Evolutionary conservation across 2,329 filamentous ascomycete species (phyloP).

Genomic region (Hypoxylon sp.): DNA sequence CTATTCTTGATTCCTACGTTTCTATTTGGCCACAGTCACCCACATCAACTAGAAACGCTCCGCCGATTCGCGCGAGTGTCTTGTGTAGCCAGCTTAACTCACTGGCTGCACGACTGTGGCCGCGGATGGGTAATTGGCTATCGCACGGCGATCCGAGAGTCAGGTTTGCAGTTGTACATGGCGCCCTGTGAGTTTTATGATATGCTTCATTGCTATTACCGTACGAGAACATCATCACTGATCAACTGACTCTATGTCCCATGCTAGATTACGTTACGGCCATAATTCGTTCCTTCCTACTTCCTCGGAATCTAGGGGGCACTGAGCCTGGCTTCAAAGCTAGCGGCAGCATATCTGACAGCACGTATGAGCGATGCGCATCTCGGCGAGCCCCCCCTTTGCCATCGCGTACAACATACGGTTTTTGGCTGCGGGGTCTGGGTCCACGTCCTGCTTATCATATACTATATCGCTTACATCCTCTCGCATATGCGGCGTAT

Average conservation of each 20-base stretch:
- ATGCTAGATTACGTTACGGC: constrained; percentile 6
- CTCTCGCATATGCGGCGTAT: background rate
- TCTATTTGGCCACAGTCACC: background rate
- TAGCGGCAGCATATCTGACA: constrained; percentile 9
- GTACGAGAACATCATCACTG: background rate
- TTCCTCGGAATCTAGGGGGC: constrained; percentile 11
- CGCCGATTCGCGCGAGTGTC: background rate
- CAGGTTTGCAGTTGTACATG: constrained; percentile 8
- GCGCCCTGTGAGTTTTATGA: constrained; percentile 2
- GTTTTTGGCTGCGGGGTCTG: constrained; percentile 18
- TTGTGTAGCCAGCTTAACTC: background rate
- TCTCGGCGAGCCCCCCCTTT: constrained; percentile 8
- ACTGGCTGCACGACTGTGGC: constrained; percentile 7
- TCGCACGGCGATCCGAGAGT: constrained; percentile 1
- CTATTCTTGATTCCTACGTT: background rate
- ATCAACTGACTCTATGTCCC: background rate
- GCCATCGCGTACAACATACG: constrained; percentile 11
- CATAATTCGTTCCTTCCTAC: constrained; percentile 14
- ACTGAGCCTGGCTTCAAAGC: constrained; percentile 22
- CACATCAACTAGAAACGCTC: background rate
- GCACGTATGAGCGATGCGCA: constrained; percentile 1
- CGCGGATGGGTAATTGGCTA: constrained; percentile 9
- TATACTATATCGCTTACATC: constrained; percentile 1
- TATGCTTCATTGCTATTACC: background rate
- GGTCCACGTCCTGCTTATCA: constrained; percentile 6